A percentile compares a stretch with the other conserved stretches of the same genome.
These are phyloP conservation scores for Botryotinia narcissicola DNA, from an alignment of 2,329 filamentous ascomycete genomes.

Conservation along the genomic window DNA sequence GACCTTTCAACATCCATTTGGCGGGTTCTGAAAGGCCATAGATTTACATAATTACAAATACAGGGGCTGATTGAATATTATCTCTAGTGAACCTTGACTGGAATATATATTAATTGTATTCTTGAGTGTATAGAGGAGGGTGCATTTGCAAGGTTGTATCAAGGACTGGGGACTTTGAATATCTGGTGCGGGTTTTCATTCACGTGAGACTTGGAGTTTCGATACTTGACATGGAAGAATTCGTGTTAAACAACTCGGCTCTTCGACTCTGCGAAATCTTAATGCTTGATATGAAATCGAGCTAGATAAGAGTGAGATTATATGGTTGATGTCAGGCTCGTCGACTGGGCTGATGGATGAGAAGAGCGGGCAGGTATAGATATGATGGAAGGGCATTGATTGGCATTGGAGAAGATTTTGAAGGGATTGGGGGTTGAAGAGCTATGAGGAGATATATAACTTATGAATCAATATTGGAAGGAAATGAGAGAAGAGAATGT, in stretches of 20 bases:
- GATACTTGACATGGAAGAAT: too few relatives aligned
- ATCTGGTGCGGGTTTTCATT: not conserved
- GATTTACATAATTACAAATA: not conserved
- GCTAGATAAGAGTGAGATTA: not conserved
- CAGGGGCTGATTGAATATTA: fast-evolving
- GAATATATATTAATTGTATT: fast-evolving
- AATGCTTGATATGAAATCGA: fast-evolving
- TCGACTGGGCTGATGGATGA: not conserved
- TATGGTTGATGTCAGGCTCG: not conserved
- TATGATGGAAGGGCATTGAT: fast-evolving
- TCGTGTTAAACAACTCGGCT: too few relatives aligned
- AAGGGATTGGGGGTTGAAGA: not conserved
- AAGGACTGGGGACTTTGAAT: not conserved
- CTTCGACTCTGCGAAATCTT: fast-evolving
- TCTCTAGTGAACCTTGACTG: not conserved
- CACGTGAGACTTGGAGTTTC: not conserved
- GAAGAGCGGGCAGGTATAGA: not conserved
- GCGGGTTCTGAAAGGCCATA: fast-evolving
- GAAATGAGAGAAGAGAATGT: not conserved
- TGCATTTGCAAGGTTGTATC: too few relatives aligned
- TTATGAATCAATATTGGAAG: not conserved
- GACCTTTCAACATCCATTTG: not conserved
- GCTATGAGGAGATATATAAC: too few relatives aligned
- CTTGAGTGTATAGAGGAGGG: not conserved
- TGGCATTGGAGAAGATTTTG: not conserved